Evolutionary conservation across 371 early-diverging fungal genomes (phyloP), one percentile per base, ranked within the genome.

Genomic region (Mortierella sp.): DNA sequence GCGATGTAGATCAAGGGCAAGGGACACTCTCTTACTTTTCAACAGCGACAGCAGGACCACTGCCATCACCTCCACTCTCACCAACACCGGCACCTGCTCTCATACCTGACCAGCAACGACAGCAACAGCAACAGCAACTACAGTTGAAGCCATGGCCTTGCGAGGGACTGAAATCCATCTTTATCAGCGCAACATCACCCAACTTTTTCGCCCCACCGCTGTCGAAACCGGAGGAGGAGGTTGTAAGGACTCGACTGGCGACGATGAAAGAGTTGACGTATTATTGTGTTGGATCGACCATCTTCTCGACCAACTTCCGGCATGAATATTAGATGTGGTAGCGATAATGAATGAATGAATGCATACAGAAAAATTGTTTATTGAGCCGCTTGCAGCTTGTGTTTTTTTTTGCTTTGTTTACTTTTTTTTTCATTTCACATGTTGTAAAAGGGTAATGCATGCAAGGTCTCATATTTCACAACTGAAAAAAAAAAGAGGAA

Each of bases 261-360:
- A 38, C 65, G 5, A 3, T 65, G 65, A 41, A 65, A 3, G 65
- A 65, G 10, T 21, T 65, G 41, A 38, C 38, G 0, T 71, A 46
- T 71, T 71, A 46, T 27, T 46, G 48, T 71, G 71, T 46, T 71
- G 71, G 71, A 5, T 71, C 71, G 2, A 71, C 71, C 0, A 46
- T 71, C 29, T 46, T 46, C 27, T 71, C 71, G 24, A 44, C 71
- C 10, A 27, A 46, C 46, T 71, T 71, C 29, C 38, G 38, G 65
- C 65, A 65, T 21, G 65, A 65, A 3, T 65, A 38, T 65, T 65
- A 65, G 63, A 63, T 32, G 16, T 29, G 35, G 11, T 12, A 63
- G 16, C 4, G 35, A 32, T 38, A 35, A 65, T 16, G 27, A 16
- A 35, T 35, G 35, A 35, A 38, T 16, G 32, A 38, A 38, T 41